Base-by-base conservation (phyloP, 164 flowering plant species). In the Umbellularia californica region DNA sequence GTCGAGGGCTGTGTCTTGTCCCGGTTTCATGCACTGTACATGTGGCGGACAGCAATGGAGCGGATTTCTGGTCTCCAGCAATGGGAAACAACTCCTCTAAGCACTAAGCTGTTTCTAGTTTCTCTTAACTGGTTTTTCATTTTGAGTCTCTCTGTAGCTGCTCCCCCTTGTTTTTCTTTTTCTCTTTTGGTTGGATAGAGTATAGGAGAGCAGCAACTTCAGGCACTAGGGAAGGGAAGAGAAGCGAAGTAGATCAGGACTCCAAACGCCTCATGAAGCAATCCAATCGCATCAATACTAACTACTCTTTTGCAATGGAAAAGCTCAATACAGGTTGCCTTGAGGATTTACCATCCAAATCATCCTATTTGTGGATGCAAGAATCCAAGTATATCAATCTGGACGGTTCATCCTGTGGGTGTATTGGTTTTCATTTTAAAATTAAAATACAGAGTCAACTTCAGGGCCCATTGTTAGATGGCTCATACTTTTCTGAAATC, bases 51-150 rank as follows among this genome's bases (percentile, higher is more conserved):
- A 82, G 76, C 76, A 93, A 93, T 69, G 95, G 97, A 15, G 95
- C 93, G 52, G 95, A 93, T 87, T 82, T 85, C 74, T 93, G 97
- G 97, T 86, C 93, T 27, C 87, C 95, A 7, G 86, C 81, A 10
- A 83, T 81, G 86, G 81, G 77, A 50, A 76, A 74, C 81, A 71
- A 65, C 50, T 27, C 51, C 71, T 68, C 68, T 3, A 79, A 75
- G 23, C 69, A 12, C 77, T 84, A 73, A 73, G 10, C 14, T 23
- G 3, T 11, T 64, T 22, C 24, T 7, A 11, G 27, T 7, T 9
- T 41, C 10, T 41, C 24, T 64, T 3, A 5, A 6, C n/a, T 64
- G 28, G 30, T 1, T 22, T 20, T 64, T 23, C 28, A 22, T 64
- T 64, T 64, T 64, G 24, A 64, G 60, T 2, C 60, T 55, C 60